Evolutionary conservation across 805 yeast species (phyloP).

Genomic region (Kluyveromyces starmeri): DNA sequence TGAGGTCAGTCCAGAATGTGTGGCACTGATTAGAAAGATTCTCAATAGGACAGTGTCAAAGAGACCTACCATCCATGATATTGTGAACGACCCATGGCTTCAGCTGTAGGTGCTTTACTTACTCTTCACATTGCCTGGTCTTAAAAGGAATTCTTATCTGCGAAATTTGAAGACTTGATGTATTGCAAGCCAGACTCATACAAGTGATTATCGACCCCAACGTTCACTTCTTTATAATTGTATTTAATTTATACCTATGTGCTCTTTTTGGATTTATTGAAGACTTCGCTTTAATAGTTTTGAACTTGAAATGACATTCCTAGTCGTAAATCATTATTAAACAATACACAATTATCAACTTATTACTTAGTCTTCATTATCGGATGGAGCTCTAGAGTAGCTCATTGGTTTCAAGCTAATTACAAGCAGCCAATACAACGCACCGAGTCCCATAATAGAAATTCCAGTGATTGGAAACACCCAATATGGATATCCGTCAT

Average conservation of each 20-base stretch:
- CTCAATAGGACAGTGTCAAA: conserved; percentile 55
- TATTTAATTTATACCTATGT: too few species aligned
- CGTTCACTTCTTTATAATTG: too few species aligned
- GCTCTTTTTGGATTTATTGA: too few species aligned
- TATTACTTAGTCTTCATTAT: not conserved
- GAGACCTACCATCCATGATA: conserved; percentile 69
- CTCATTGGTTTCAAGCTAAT: not conserved
- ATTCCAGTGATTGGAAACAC: conserved; percentile 50
- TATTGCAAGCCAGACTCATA: too few species aligned
- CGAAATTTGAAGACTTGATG: too few species aligned
- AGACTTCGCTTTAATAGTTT: too few species aligned
- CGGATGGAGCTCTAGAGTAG: not conserved
- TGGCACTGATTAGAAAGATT: conserved; percentile 52
- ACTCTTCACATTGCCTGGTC: too few species aligned
- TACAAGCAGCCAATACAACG: conserved; percentile 28
- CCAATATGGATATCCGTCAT: conserved; percentile 40
- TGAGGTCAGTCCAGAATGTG: conserved; percentile 47
- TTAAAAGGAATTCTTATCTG: too few species aligned
- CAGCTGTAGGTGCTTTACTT: conserved; percentile 10
- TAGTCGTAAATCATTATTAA: too few species aligned
- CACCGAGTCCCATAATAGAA: conserved; percentile 37
- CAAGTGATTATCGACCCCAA: too few species aligned
- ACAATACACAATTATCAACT: not conserved
- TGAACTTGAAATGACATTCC: too few species aligned
- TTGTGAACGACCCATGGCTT: conserved; percentile 67